Conservation (phyloP, 108 stramenopile genomes). For the Cyclotella choctawhatcheeana region DNA sequence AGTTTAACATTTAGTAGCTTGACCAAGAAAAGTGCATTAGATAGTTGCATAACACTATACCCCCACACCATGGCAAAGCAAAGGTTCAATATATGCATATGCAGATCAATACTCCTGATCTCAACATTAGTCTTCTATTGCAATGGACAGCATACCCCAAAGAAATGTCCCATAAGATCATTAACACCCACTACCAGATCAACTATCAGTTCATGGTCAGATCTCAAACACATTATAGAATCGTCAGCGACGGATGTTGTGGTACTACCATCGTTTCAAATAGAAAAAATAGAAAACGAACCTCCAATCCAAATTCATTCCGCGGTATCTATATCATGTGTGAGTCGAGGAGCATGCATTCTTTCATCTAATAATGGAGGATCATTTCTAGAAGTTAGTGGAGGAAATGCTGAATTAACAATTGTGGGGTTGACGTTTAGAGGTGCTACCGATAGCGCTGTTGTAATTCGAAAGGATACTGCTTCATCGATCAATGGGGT, state of each 20-base stretch:
- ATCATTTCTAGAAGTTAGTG: slow-evolving; percentile 1
- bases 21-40: too few species aligned
- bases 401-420: background rate
- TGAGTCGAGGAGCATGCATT: slow-evolving; percentile 12
- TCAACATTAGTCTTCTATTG: background rate
- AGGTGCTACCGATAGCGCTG: slow-evolving; percentile 4
- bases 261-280: slow-evolving; percentile 19
- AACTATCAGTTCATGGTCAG: background rate
- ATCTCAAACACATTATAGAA: slow-evolving; percentile 12
- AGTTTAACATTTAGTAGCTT: too few species aligned
- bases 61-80: too few species aligned
- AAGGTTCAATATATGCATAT: too few species aligned
- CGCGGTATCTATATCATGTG: background rate
- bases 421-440: slow-evolving; percentile 1
- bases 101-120: too few species aligned
- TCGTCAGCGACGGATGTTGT: background rate
- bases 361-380: background rate
- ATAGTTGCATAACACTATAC: too few species aligned
- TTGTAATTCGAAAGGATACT: background rate
- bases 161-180: background rate
- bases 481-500: background rate
- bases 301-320: background rate
- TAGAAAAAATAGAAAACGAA: background rate
- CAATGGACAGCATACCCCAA: background rate
- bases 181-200: background rate